Conservation (phyloP, 2,329 filamentous ascomycete genomes). For the Xylaria digitata region DNA sequence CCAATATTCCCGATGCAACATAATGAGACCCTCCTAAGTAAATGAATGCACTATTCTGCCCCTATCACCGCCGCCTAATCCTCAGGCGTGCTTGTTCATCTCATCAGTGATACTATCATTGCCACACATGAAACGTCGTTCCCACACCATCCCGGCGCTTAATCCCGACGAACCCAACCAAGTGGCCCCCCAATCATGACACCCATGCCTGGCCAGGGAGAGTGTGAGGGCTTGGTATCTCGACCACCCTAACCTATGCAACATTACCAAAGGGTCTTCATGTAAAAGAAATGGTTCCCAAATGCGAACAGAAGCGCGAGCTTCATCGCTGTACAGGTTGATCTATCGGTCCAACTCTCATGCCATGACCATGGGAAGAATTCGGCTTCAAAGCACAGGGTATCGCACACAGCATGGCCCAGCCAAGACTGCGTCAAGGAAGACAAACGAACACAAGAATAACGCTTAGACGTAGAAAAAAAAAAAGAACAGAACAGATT, state of each 20-base stretch:
- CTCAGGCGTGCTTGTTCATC: constrained; percentile 26
- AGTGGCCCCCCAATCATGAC: constrained; percentile 19
- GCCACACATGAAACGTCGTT: constrained; percentile 37
- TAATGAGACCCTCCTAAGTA: constrained; percentile 28
- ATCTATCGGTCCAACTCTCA: constrained; percentile 51
- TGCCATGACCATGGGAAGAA: constrained; percentile 50
- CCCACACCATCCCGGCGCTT: constrained; percentile 32
- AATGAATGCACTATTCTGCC: constrained; percentile 22
- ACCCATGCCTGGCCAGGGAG: constrained; percentile 24
- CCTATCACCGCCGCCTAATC: constrained; percentile 26
- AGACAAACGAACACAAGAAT: constrained; percentile 45
- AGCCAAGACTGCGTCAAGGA: constrained; percentile 49
- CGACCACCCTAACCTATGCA: constrained; percentile 29
- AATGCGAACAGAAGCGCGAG: constrained; percentile 52
- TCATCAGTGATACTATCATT: constrained; percentile 31
- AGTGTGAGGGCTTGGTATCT: constrained; percentile 1
- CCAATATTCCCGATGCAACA: constrained; percentile 14
- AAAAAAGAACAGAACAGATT: constrained; percentile 38
- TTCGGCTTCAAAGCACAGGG: constrained; percentile 50
- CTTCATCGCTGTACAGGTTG: constrained; percentile 51
- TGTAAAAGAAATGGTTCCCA: constrained; percentile 39
- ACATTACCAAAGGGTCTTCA: constrained; percentile 29
- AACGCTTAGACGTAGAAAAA: constrained; percentile 38
- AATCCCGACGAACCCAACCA: constrained; percentile 28
- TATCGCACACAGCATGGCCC: constrained; percentile 51